Base-by-base conservation (phyloP, 2,329 filamentous ascomycete species). In the Zasmidium citrigriseum region DNA sequence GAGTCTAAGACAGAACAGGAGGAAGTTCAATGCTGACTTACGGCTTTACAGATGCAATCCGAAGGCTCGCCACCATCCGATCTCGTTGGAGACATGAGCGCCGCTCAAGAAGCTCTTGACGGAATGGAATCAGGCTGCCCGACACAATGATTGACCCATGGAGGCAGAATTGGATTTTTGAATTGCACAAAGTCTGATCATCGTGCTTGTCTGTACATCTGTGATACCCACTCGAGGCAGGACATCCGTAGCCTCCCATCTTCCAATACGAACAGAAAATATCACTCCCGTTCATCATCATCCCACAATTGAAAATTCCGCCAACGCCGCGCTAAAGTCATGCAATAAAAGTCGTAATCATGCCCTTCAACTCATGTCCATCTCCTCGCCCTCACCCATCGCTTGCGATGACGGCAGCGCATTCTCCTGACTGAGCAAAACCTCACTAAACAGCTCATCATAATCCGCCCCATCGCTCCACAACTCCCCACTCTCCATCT, bases 61-160 rank as follows among this genome's bases (percentile, higher is more conserved):
- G 89, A 89, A 61, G 95, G 95, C 10, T 92, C 90, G 20, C 95
- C 95, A 46, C 95, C 95, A 0, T 83, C 90, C 38, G 95, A 98
- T 74, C 80, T 99, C 18, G 89, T 99, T 16, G 93, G 93, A 56
- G 91, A 96, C 72, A 89, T 96, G 85, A 87, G 88, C 55, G 89
- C 89, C 51, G 89, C 90, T 18, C 90, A 93, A 70, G 90, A 93
- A 64, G 80, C 80, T 27, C 73, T 83, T 7, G 76, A 77, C 38
- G 82, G 82, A 61, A 74, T 85, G 53, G 82, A 86, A 50, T 75
- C 79, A 27, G 84, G 85, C 41, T 89, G 86, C 74, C 82, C 83
- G 11, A 84, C 84, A 66, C 86, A 88, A 76, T 88, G 63, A 66
- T 54, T 22, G 45, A 41, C 18, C 38, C 29, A 55, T 25, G 16